Evolutionary conservation across 139 green algal genomes (phyloP).

Genomic region (Chlamydomonas sphaeroides): DNA sequence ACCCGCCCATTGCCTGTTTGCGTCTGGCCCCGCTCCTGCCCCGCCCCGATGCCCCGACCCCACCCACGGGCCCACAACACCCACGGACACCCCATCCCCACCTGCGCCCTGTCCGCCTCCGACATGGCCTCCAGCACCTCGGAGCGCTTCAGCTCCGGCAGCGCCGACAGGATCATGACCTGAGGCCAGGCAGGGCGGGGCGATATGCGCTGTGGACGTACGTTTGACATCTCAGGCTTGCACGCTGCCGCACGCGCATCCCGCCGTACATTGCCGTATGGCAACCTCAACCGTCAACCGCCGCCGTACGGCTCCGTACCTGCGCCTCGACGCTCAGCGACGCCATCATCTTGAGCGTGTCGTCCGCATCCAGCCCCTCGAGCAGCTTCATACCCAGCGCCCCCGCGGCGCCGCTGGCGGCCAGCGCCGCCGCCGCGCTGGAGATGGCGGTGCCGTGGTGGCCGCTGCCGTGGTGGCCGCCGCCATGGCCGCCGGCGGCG

Average conservation of each 20-base stretch:
- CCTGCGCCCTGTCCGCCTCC: conserved; percentile 39
- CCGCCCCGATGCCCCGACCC: too few species aligned
- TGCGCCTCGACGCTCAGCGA: conserved; percentile 23
- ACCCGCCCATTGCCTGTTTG: too few species aligned
- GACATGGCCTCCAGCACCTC: conserved; percentile 50
- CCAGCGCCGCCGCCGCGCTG: conserved; percentile 34
- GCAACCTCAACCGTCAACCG: too few species aligned
- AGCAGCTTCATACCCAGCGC: conserved; percentile 6
- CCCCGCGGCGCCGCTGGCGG: conserved; percentile 20
- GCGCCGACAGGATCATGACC: conserved; percentile 26
- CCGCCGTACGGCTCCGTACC: too few species aligned
- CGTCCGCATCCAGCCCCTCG: conserved; percentile 24
- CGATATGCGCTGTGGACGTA: too few species aligned
- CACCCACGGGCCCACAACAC: background rate
- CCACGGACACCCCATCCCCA: background rate
- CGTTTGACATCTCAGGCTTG: too few species aligned
- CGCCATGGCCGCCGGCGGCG: background rate
- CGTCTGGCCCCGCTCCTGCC: too few species aligned
- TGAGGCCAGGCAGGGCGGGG: background rate
- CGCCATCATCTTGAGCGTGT: background rate
- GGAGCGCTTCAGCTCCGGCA: conserved; percentile 3
- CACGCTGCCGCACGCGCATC: too few species aligned
- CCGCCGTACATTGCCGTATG: too few species aligned
- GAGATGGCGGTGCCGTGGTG: conserved; percentile 19
- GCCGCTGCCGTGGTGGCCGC: background rate